Evolutionary conservation across 2,329 filamentous ascomycete genomes (phyloP).

Genomic region (Pseudocercospora pini-densiflorae): DNA sequence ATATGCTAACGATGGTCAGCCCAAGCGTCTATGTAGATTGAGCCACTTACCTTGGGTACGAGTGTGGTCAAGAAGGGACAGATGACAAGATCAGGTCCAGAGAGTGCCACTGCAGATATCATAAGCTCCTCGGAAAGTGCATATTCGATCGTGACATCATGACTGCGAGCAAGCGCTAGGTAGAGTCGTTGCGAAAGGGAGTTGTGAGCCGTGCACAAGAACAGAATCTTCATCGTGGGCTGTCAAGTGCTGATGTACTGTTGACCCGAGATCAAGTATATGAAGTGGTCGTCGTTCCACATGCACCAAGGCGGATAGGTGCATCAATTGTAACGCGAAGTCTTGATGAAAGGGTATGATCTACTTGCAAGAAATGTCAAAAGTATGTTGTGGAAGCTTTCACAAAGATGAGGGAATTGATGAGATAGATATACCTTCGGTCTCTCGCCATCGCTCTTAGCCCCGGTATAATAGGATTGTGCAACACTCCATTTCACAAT

Average conservation of each 20-base stretch:
- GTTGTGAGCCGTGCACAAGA: conserved; percentile 53
- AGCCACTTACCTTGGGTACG: conserved; percentile 38
- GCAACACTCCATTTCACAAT: conserved; percentile 10
- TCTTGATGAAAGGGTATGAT: neutral
- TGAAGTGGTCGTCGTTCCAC: neutral
- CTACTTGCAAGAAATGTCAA: neutral
- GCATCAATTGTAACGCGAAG: conserved; percentile 5
- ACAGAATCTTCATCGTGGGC: conserved; percentile 46
- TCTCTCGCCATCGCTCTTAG: neutral
- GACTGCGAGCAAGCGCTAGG: conserved; percentile 42
- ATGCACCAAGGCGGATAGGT: conserved; percentile 1
- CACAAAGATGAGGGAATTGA: neutral
- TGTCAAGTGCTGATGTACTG: neutral
- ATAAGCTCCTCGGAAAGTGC: conserved; percentile 40
- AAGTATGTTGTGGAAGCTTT: conserved; percentile 2
- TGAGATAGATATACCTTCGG: conserved; percentile 17
- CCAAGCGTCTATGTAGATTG: neutral
- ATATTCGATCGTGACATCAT: conserved; percentile 49
- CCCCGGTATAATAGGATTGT: conserved; percentile 3
- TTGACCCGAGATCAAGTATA: neutral
- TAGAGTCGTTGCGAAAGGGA: conserved; percentile 49
- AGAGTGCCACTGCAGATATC: conserved; percentile 45
- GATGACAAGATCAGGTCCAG: conserved; percentile 47
- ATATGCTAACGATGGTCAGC: conserved; percentile 30
- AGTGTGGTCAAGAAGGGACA: conserved; percentile 49